Conservation (phyloP, 805 yeast genomes). For the Vanderwaltozyma polyspora region DNA sequence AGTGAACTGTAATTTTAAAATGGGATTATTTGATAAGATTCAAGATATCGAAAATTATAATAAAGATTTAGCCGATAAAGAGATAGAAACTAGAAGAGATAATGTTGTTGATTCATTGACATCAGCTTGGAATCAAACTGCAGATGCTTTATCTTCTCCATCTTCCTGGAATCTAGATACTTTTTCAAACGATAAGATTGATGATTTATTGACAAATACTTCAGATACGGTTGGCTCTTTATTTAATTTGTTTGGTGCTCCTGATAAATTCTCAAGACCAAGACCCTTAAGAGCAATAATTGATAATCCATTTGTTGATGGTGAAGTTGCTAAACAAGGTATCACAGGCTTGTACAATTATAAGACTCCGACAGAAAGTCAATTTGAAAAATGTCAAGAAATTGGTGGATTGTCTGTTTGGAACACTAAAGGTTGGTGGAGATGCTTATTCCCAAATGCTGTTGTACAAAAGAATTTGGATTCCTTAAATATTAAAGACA, state of each 20-base stretch:
- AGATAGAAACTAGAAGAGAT: neutral
- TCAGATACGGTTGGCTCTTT: neutral
- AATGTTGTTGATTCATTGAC: neutral
- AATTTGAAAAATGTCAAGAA: conserved; percentile 53
- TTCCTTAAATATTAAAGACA: conserved; percentile 10
- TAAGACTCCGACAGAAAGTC: conserved; percentile 43
- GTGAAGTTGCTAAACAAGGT: conserved; percentile 7
- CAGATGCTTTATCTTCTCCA: neutral
- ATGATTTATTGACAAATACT: neutral
- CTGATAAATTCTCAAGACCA: neutral
- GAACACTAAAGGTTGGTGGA: conserved; percentile 82
- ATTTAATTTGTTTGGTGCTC: neutral
- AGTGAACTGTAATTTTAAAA: no score
- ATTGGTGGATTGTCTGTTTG: conserved; percentile 64
- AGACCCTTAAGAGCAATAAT: neutral
- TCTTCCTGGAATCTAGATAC: neutral
- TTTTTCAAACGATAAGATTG: neutral
- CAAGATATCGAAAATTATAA: neutral
- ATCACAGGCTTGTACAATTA: conserved; percentile 38
- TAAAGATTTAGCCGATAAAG: neutral
- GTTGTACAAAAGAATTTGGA: conserved; percentile 26
- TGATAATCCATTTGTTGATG: neutral
- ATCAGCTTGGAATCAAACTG: neutral
- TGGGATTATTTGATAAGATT: conserved; percentile 1
- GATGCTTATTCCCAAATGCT: conserved; percentile 67